Evolutionary conservation across 23 red algal genomes (phyloP).

Genomic region (Gracilariopsis chorda): DNA sequence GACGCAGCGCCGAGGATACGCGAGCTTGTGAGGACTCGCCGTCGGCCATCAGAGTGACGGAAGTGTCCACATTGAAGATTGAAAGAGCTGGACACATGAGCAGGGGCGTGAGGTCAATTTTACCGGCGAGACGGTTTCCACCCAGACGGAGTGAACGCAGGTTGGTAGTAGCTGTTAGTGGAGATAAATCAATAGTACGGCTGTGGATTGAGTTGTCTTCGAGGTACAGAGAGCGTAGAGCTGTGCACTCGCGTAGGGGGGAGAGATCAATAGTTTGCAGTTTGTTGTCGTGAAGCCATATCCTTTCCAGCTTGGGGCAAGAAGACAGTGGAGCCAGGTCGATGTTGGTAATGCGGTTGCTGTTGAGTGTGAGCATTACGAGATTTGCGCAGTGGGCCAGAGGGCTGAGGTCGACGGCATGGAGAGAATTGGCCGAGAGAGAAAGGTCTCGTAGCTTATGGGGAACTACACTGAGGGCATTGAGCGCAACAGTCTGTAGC

Average conservation of each 20-base stretch:
- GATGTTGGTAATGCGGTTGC: slow-evolving; percentile 74
- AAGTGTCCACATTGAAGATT: slow-evolving; percentile 71
- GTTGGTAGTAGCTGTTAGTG: slow-evolving; percentile 51
- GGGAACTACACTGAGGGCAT: not conserved
- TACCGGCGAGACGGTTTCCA: slow-evolving; percentile 65
- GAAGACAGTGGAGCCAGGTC: slow-evolving; percentile 71
- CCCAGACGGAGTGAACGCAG: slow-evolving; percentile 81
- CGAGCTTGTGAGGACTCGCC: slow-evolving; percentile 22
- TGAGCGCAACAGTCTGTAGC: slow-evolving; percentile 49
- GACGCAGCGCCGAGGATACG: slow-evolving; percentile 52
- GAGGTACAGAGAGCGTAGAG: slow-evolving; percentile 87
- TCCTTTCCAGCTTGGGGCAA: slow-evolving; percentile 80
- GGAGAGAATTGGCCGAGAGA: slow-evolving; percentile 81
- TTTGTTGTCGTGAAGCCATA: slow-evolving; percentile 96
- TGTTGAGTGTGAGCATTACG: slow-evolving; percentile 77
- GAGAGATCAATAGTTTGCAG: slow-evolving; percentile 68
- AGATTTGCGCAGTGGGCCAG: slow-evolving; percentile 64
- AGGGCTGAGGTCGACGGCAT: slow-evolving; percentile 63
- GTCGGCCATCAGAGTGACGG: slow-evolving; percentile 61
- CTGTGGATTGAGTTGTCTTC: slow-evolving; percentile 81
- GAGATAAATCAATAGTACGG: slow-evolving; percentile 54
- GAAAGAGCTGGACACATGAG: slow-evolving; percentile 59
- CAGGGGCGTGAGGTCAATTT: slow-evolving; percentile 89
- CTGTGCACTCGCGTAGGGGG: slow-evolving; percentile 49
- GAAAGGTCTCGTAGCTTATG: slow-evolving; percentile 51